Conservation (phyloP, 768 basidiomycete species). For the Ramaria sp. region DNA sequence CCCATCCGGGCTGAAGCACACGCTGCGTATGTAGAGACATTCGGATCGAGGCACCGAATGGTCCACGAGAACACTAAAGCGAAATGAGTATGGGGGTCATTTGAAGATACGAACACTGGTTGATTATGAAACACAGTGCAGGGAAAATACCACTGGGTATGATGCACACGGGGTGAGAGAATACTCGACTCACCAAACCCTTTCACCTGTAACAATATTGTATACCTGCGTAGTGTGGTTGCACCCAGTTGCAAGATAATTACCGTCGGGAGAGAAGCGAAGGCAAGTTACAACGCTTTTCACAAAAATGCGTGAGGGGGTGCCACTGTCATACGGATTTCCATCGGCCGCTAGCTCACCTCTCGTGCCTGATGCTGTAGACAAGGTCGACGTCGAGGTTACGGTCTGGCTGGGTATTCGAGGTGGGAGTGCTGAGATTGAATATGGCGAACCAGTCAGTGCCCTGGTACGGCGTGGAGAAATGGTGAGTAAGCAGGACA, state of each 20-base stretch:
- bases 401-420: conserved; percentile 32
- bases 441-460: conserved; percentile 85
- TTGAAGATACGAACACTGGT: neutral
- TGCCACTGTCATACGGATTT: too few relatives aligned
- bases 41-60: neutral
- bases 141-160: too few relatives aligned
- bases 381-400: conserved; percentile 69
- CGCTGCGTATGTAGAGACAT: conserved; percentile 3
- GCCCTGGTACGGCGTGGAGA: conserved; percentile 30
- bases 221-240: conserved; percentile 53
- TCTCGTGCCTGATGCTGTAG: conserved; percentile 83
- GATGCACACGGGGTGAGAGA: too few relatives aligned
- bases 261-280: conserved; percentile 64
- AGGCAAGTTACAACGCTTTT: conserved; percentile 57
- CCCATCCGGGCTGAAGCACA: conserved; percentile 26
- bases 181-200: neutral
- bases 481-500: too few relatives aligned
- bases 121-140: too few relatives aligned
- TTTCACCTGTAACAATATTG: neutral
- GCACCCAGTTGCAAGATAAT: conserved; percentile 65
- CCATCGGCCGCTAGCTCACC: conserved; percentile 33
- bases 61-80: too few relatives aligned
- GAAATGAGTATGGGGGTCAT: neutral
- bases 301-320: neutral
- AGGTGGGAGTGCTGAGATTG: conserved; percentile 49